Conservation (phyloP, 345 rosid species). For the Fremontodendron californicum region DNA sequence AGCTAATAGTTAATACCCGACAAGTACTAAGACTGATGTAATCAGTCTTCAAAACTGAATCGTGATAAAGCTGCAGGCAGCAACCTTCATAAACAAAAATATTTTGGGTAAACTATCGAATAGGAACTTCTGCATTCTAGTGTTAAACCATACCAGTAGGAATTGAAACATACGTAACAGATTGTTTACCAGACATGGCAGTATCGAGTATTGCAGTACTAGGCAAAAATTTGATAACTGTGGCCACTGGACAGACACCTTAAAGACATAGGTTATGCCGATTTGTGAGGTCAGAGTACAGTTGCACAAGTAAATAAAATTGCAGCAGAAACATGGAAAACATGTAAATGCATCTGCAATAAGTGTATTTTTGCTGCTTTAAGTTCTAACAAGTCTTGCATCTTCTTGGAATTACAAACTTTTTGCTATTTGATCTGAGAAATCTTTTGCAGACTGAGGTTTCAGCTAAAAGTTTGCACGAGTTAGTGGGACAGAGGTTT, state of each 20-base stretch:
- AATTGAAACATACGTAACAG: not conserved
- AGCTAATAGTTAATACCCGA: not conserved
- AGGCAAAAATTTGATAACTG: not conserved
- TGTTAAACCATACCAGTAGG: not conserved
- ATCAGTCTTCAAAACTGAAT: not conserved
- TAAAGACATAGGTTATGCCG: no score
- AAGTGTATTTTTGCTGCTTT: not conserved
- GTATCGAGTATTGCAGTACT: not conserved
- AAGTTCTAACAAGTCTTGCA: not conserved
- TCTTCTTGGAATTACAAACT: not conserved
- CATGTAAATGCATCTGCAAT: not conserved
- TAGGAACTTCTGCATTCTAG: not conserved
- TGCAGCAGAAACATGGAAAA: not conserved
- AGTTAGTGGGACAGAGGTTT: slow-evolving; percentile 22
- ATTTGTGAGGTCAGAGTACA: no score
- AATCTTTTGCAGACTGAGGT: slow-evolving; percentile 24
- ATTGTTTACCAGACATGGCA: no score
- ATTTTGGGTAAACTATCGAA: not conserved
- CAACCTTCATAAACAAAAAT: not conserved
- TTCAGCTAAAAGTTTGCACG: slow-evolving; percentile 27
- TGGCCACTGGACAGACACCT: not conserved
- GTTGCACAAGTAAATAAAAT: not conserved
- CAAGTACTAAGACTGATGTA: not conserved
- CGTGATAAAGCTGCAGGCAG: not conserved
- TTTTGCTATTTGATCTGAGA: slow-evolving; percentile 6